These are phyloP conservation scores for Daldinia decipiens DNA, from an alignment of 495 filamentous ascomycete genomes.

Conservation along the genomic window DNA sequence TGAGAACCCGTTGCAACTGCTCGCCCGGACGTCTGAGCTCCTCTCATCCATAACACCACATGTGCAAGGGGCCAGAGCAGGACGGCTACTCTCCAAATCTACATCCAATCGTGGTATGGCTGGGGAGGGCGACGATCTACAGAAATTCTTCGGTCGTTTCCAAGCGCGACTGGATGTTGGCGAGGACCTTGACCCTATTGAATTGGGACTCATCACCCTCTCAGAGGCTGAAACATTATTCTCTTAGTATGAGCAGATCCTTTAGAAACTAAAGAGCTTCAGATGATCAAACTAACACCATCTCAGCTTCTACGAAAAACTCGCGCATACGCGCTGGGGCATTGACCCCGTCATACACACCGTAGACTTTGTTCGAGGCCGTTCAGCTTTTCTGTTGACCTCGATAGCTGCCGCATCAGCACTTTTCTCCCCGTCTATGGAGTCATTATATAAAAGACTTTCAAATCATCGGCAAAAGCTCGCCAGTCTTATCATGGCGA, in stretches of 20 bases:
- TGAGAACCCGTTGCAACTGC: conserved; percentile 76
- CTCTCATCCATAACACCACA: conserved; percentile 62
- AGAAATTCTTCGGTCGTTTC: conserved; percentile 69
- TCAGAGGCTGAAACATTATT: conserved; percentile 72
- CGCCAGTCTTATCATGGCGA: conserved; percentile 66
- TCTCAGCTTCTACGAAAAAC: conserved; percentile 71
- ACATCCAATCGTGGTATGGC: conserved; percentile 35
- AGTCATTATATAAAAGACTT: conserved; percentile 70
- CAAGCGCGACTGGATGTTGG: conserved; percentile 69
- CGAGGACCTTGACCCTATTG: conserved; percentile 71
- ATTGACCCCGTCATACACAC: conserved; percentile 73
- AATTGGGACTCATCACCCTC: conserved; percentile 69
- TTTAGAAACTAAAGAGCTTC: conserved; percentile 3
- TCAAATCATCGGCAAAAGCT: conserved; percentile 71
- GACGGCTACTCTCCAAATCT: conserved; percentile 33
- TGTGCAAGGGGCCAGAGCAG: conserved; percentile 14
- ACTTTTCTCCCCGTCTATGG: conserved; percentile 69
- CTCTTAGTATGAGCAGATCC: conserved; percentile 61
- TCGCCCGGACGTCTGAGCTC: conserved; percentile 75
- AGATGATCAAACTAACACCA: conserved; percentile 16
- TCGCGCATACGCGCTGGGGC: conserved; percentile 79
- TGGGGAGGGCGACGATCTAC: conserved; percentile 47
- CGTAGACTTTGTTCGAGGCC: conserved; percentile 68
- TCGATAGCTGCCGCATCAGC: conserved; percentile 73
- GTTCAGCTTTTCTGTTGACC: conserved; percentile 76